These are phyloP conservation scores for Cercis canadensis DNA, from an alignment of 306 rosid genomes.

Conservation along the genomic window DNA sequence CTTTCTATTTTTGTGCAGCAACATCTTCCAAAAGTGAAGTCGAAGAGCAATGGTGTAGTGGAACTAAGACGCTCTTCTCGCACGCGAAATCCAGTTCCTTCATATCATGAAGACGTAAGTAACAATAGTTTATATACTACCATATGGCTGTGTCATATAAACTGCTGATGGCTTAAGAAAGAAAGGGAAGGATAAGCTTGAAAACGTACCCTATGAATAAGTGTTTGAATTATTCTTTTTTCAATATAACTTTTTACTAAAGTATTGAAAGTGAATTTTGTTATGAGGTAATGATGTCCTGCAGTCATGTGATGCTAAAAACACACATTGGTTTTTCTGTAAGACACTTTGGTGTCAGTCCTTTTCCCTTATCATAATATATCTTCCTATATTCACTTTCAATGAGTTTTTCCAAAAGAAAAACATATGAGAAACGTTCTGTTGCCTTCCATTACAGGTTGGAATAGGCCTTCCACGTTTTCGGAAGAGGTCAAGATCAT, in stretches of 20 bases:
- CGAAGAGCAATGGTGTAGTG: slow-evolving; percentile 27
- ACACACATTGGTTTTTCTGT: background rate
- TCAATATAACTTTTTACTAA: background rate
- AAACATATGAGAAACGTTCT: background rate
- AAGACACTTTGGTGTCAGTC: background rate
- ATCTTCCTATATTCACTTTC: slow-evolving; percentile 3
- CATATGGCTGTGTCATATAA: background rate
- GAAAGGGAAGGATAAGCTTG: background rate
- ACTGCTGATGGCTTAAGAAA: background rate
- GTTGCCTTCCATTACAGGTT: slow-evolving; percentile 42
- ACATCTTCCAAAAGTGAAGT: slow-evolving; percentile 40
- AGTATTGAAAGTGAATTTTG: background rate
- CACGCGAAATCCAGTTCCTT: slow-evolving; percentile 47
- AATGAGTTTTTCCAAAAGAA: background rate
- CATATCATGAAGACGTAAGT: slow-evolving; percentile 60
- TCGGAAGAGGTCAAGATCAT: slow-evolving; percentile 62
- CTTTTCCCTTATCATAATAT: background rate
- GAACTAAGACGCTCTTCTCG: slow-evolving; percentile 74
- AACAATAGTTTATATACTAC: background rate
- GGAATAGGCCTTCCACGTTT: slow-evolving; percentile 41
- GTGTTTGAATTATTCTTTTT: slow-evolving; percentile 22
- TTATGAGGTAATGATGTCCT: background rate
- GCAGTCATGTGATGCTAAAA: background rate
- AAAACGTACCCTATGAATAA: background rate
- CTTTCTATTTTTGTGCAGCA: slow-evolving; percentile 42